phyloP scores from a whole-genome alignment of 1,284 basidiomycete genomes.

The Trichosporon coremiiforme region DNA sequence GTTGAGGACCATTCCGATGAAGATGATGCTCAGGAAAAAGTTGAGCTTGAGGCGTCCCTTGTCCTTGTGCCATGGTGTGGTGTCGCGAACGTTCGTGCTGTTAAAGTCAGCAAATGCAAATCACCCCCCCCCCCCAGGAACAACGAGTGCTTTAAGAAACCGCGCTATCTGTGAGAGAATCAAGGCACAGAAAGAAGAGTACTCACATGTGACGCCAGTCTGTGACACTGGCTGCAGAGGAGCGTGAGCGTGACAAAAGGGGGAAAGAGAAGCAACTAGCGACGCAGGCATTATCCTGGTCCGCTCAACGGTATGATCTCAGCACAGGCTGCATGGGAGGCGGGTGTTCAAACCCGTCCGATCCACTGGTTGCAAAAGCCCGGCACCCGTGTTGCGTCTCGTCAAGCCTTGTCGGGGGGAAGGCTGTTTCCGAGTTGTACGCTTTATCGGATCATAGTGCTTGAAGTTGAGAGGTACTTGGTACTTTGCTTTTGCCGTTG shows the following conservation, averaged over 20 bases:
- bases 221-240: slow-evolving; percentile 34
- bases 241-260: slow-evolving; percentile 37
- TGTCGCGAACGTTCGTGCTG: slow-evolving; percentile 53
- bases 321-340: slow-evolving; percentile 44
- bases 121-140: neutral
- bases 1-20: slow-evolving; percentile 57
- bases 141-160: no score
- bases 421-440: neutral
- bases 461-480: neutral
- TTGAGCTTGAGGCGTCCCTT: slow-evolving; percentile 56
- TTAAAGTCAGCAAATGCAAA: slow-evolving; percentile 7
- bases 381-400: slow-evolving; percentile 56
- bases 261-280: slow-evolving; percentile 51
- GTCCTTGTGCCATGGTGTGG: slow-evolving; percentile 52
- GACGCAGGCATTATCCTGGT: slow-evolving; percentile 59
- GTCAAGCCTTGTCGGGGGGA: slow-evolving; percentile 17
- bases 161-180: neutral
- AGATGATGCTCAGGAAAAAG: slow-evolving; percentile 57
- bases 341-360: neutral
- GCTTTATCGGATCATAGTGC: slow-evolving; percentile 11
- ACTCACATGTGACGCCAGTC: slow-evolving; percentile 56
- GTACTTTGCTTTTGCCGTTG: neutral
- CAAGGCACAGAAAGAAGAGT: neutral
- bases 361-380: slow-evolving; percentile 29
- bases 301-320: slow-evolving; percentile 60